Percentiles rank a stretch among this genome's conserved stretches.
These are phyloP conservation scores for Medicago ruthenica DNA, from an alignment of 306 rosid genomes.

Conservation along the genomic window DNA sequence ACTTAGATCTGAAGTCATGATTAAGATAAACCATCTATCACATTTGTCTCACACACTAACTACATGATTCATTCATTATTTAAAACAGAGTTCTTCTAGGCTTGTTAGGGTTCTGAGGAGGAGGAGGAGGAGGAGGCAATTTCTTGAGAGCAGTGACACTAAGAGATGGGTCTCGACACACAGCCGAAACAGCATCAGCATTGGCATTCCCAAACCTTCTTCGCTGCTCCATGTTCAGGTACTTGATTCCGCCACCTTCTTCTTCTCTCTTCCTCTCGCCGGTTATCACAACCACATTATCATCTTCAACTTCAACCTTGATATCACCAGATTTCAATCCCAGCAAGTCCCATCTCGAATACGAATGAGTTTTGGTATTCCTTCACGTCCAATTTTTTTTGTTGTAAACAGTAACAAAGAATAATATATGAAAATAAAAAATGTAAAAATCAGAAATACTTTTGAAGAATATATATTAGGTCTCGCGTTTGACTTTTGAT, in stretches of 20 bases:
- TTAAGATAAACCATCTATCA: no score
- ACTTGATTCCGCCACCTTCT: slow-evolving; percentile 61
- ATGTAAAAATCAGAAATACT: no score
- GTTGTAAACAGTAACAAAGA: no score
- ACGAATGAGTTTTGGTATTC: slow-evolving; percentile 66
- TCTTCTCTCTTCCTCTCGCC: slow-evolving; percentile 94
- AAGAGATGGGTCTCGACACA: slow-evolving; percentile 81
- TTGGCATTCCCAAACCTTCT: slow-evolving; percentile 86
- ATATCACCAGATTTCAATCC: slow-evolving; percentile 82
- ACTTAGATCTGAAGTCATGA: no score
- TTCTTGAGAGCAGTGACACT: slow-evolving; percentile 70
- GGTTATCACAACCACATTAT: slow-evolving; percentile 70
- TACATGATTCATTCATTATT: no score
- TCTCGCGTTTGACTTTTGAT: no score
- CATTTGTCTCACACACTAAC: no score
- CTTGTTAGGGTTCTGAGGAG: slow-evolving; percentile 86
- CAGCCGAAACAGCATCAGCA: slow-evolving; percentile 61
- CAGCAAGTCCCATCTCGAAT: slow-evolving; percentile 91
- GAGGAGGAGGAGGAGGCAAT: slow-evolving; percentile 91
- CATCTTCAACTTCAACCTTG: slow-evolving; percentile 91
- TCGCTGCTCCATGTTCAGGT: slow-evolving; percentile 71
- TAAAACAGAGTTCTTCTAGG: slow-evolving; percentile 53
- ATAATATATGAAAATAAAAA: no score
- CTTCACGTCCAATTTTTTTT: no score
- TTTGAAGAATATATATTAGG: no score